Evolutionary conservation across 2,329 filamentous ascomycete species (phyloP), one percentile per base, ranked within the genome.

Genomic region (Epichloe gansuensis): DNA sequence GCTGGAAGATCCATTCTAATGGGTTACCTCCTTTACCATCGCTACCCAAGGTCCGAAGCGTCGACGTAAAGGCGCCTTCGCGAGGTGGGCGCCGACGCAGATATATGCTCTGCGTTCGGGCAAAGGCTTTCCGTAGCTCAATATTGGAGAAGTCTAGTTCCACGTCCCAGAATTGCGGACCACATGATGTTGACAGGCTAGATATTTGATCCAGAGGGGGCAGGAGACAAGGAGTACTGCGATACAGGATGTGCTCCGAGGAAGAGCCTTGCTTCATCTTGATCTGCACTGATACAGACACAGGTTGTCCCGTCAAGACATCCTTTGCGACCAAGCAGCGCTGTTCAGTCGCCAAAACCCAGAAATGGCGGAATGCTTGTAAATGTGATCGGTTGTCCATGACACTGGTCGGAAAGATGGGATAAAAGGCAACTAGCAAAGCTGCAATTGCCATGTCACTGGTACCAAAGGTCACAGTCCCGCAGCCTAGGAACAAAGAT

Each of bases 301-400:
- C 80, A 0, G 90, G 86, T 43, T 89, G 82, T 41, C 85, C 82
- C 0, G 88, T 95, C 54, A 93, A 83, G 3, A 93, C 79, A 59
- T 98, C 93, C 55, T 91, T 87, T 17, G 88, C 80, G 1, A 98
- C 81, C 0, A 98, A 77, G 63, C 91, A 97, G 49, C 94, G 81
- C 9, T 89, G 81, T 61, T 98, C 93, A 0, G 87, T 85, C 1
- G 93, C 93, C 3, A 98, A 76, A 11, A 95, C 91, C 93, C 93
- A 98, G 63, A 98, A 87, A 68, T 98, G 91, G 5, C 94, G 82
- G 71, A 98, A 93, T 3, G 94, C 93, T 71, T 98, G 93, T 5
- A 98, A 76, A 61, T 98, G 93, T 11, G 89, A 89, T 57, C 87
- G 85, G 63, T 97, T 97, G 69, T 98, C 93, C 61, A 95, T 85